phyloP scores from a whole-genome alignment of 768 basidiomycete species.

The Kwoniella botswanensis region DNA sequence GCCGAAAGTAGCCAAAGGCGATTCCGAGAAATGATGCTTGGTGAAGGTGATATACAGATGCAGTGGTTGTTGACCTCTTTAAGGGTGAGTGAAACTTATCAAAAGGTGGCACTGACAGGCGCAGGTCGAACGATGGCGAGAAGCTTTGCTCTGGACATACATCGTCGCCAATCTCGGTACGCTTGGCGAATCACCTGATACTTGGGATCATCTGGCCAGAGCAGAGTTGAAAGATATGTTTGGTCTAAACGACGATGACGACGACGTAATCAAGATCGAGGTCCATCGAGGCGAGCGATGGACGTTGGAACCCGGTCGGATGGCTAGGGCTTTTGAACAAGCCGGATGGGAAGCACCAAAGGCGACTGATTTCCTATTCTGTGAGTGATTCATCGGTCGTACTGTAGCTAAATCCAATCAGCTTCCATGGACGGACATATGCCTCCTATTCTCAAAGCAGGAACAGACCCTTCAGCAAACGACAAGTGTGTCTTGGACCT shows the following conservation, averaged over 20 bases:
- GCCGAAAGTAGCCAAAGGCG: constrained; percentile 39
- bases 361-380: constrained; percentile 51
- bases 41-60: constrained; percentile 54
- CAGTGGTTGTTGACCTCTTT: constrained; percentile 51
- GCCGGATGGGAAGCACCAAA: constrained; percentile 54
- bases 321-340: constrained; percentile 40
- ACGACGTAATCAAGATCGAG: constrained; percentile 46
- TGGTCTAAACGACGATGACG: constrained; percentile 38
- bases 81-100: constrained; percentile 27
- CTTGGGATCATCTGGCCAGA: constrained; percentile 41
- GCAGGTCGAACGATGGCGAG: constrained; percentile 56
- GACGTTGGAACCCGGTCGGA: constrained; percentile 42
- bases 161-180: constrained; percentile 48
- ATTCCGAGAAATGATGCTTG: constrained; percentile 49
- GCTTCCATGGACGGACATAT: constrained; percentile 55
- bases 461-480: constrained; percentile 11
- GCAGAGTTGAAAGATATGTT: constrained; percentile 45
- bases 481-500: constrained; percentile 46
- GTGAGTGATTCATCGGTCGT: constrained; percentile 30
- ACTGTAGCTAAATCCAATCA: constrained; percentile 7
- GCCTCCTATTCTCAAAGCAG: constrained; percentile 42
- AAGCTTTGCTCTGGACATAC: constrained; percentile 57
- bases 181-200: constrained; percentile 22
- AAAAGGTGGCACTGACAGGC: background rate
- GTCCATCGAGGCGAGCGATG: constrained; percentile 47